Conservation (phyloP, 805 yeast genomes). For the Citeromyces nyonsensis region DNA sequence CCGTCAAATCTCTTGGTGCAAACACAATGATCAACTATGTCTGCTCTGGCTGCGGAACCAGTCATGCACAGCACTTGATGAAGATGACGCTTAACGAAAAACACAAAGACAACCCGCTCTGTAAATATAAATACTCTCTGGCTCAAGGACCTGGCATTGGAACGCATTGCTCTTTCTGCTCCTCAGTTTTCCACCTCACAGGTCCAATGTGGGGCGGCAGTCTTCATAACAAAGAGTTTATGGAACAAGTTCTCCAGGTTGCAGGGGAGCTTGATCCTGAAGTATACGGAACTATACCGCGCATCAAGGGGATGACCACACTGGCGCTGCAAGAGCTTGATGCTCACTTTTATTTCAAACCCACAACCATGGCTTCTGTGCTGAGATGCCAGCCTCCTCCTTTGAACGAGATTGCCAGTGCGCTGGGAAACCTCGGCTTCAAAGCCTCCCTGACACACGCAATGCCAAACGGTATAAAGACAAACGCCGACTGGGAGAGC, state of each 20-base stretch:
- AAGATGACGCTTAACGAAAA: conserved; percentile 23
- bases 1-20: conserved; percentile 67
- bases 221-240: conserved; percentile 56
- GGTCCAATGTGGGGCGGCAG: conserved; percentile 96
- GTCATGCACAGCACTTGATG: conserved; percentile 63
- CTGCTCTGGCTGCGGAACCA: conserved; percentile 80
- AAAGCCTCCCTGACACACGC: conserved; percentile 83
- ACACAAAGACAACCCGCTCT: conserved; percentile 12
- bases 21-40: conserved; percentile 66
- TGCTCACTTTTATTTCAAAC: conserved; percentile 70
- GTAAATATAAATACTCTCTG: conserved; percentile 29
- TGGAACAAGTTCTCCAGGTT: conserved; percentile 44
- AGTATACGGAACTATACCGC: conserved; percentile 61
- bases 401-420: conserved; percentile 54
- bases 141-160: conserved; percentile 53
- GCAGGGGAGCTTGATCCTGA: conserved; percentile 21
- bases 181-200: conserved; percentile 54
- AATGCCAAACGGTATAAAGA: conserved; percentile 70
- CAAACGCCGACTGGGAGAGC: conserved; percentile 75
- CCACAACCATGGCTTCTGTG: conserved; percentile 60
- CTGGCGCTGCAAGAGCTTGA: conserved; percentile 63
- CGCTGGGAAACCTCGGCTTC: conserved; percentile 74
- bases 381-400: conserved; percentile 79
- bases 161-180: conserved; percentile 55
- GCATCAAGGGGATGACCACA: conserved; percentile 88